phyloP scores from a whole-genome alignment of 768 basidiomycete genomes.

The Auricularia sp. region DNA sequence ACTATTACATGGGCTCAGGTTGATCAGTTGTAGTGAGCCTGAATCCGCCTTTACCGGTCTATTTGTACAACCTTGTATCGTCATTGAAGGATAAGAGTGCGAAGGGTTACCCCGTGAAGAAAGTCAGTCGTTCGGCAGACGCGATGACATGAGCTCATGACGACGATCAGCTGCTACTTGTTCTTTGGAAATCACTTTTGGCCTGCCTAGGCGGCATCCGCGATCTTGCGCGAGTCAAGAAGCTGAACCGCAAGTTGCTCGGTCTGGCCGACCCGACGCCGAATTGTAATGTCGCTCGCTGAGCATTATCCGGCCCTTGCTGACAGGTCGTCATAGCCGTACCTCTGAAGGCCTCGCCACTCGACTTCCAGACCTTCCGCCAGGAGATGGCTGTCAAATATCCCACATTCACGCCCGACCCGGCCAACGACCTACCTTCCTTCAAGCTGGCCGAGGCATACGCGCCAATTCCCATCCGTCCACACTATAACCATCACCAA shows the following conservation, averaged over 20 bases:
- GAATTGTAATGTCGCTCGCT: background rate
- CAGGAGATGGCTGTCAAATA: slow-evolving; percentile 92
- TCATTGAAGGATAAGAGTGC: slow-evolving; percentile 86
- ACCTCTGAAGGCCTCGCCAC: slow-evolving; percentile 79
- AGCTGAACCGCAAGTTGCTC: slow-evolving; percentile 73
- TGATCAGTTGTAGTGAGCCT: slow-evolving; percentile 61
- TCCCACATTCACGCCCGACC: slow-evolving; percentile 77
- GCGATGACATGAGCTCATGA: background rate
- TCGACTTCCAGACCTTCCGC: slow-evolving; percentile 84
- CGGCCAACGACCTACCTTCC: slow-evolving; percentile 32
- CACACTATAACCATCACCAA: slow-evolving; percentile 74
- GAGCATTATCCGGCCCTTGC: background rate
- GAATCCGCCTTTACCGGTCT: slow-evolving; percentile 88
- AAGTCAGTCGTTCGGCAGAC: slow-evolving; percentile 37
- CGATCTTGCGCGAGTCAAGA: slow-evolving; percentile 76
- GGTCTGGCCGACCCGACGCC: slow-evolving; percentile 35
- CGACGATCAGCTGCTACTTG: slow-evolving; percentile 74
- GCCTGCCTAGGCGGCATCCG: slow-evolving; percentile 89
- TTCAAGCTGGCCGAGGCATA: slow-evolving; percentile 81
- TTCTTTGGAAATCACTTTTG: slow-evolving; percentile 90
- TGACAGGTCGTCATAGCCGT: slow-evolving; percentile 29
- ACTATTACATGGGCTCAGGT: background rate
- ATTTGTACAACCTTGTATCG: slow-evolving; percentile 84
- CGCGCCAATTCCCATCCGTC: slow-evolving; percentile 85
- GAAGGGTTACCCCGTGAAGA: slow-evolving; percentile 95